A percentile compares a stretch with the other conserved stretches of the same genome.
These are phyloP conservation scores for Aechmea fasciata DNA, from an alignment of 176 grass and related monocot genomes.

Conservation along the genomic window DNA sequence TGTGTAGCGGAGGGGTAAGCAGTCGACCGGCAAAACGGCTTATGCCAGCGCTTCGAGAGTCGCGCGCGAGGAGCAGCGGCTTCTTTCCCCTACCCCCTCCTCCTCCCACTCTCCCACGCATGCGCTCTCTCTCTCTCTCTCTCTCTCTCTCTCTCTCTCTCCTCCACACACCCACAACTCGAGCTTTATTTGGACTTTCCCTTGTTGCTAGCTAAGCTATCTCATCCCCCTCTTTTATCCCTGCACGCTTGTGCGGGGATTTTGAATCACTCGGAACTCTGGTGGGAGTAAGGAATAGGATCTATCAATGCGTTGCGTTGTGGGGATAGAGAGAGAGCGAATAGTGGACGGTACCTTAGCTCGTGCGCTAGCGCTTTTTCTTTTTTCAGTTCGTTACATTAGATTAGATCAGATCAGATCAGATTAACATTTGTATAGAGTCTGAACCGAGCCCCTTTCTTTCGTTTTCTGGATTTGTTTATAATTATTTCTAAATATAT, in stretches of 20 bases:
- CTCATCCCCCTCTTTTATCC: not conserved
- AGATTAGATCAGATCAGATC: slow-evolving; percentile 14
- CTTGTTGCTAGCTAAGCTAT: slow-evolving; percentile 16
- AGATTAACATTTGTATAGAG: too few relatives aligned
- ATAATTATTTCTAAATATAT: not conserved
- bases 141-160: not conserved
- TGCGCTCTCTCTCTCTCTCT: not conserved
- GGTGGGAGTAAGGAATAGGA: not conserved
- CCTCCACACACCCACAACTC: slow-evolving; percentile 8
- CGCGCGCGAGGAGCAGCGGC: slow-evolving; percentile 2
- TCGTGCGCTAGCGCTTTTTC: slow-evolving; percentile 23
- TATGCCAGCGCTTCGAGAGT: not conserved
- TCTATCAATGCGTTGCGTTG: slow-evolving; percentile 4
- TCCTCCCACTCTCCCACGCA: slow-evolving; percentile 24
- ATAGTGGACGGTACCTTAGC: slow-evolving; percentile 15
- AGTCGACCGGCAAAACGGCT: not conserved
- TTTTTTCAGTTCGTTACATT: slow-evolving; percentile 18
- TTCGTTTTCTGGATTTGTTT: not conserved
- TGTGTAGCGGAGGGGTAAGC: slow-evolving; percentile 25
- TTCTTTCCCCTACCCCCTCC: slow-evolving; percentile 19
- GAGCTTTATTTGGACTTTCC: slow-evolving; percentile 27
- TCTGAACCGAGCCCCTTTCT: not conserved
- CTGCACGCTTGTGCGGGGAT: not conserved
- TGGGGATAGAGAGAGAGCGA: slow-evolving; percentile 10
- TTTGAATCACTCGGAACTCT: slow-evolving; percentile 2